Evolutionary conservation across 2,329 filamentous ascomycete genomes (phyloP).

Genomic region (Lasiodiplodia sp.): DNA sequence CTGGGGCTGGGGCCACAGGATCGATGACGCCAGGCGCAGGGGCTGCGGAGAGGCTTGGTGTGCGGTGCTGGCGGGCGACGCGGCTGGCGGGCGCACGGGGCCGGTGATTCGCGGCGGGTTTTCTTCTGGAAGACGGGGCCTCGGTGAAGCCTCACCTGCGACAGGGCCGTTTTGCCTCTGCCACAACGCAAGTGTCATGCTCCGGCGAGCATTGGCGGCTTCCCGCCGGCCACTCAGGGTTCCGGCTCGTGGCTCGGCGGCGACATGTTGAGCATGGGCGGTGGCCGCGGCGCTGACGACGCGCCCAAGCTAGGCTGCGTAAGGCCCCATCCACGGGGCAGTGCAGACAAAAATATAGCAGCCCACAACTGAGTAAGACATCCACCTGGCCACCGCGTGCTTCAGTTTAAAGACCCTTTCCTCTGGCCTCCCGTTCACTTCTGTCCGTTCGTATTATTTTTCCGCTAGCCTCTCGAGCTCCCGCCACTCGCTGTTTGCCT

Average conservation of each 20-base stretch:
- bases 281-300: constrained; percentile 21
- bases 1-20: neutral
- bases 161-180: neutral
- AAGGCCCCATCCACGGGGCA: constrained; percentile 18
- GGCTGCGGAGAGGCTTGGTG: neutral
- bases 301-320: constrained; percentile 10
- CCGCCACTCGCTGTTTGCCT: constrained; percentile 13
- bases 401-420: constrained; percentile 3
- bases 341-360: constrained; percentile 25
- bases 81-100: neutral
- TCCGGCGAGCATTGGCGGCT: neutral
- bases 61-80: neutral
- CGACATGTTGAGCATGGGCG: neutral
- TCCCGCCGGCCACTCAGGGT: neutral
- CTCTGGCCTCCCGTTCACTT: neutral
- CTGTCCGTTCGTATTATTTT: neutral
- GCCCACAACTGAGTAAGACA: constrained; percentile 14
- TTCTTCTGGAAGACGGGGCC: neutral
- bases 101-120: neutral
- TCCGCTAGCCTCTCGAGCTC: neutral
- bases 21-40: neutral
- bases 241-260: constrained; percentile 7
- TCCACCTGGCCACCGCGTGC: neutral
- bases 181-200: neutral
- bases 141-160: neutral